Base-by-base conservation (phyloP, 2,329 filamentous ascomycete species). In the Zymoseptoria passerinii region DNA sequence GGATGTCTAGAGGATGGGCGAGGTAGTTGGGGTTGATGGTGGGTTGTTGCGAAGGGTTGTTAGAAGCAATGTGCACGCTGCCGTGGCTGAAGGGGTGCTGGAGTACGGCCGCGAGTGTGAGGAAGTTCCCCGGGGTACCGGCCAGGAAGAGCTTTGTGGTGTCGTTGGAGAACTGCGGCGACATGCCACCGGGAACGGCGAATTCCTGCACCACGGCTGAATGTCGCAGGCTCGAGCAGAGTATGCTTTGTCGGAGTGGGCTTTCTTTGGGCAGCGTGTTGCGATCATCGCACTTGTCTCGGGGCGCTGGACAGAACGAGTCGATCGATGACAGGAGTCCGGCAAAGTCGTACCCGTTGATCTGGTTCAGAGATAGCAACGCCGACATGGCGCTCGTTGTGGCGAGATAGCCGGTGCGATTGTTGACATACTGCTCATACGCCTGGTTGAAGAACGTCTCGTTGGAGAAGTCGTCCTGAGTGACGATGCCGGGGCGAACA, bases 21-120 rank as follows among this genome's bases (percentile, higher is more conserved):
- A 66, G 58, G 51, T 68, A 67, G n/a, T 61, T 58, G 7, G 66
- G 66, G 50, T 68, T 58, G 50, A 71, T 65, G 20, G 53, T 10
- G 0, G 67, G 66, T 57, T 64, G 58, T 5, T 58, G 49, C 23
- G 61, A 50, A 28, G 65, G 53, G 55, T 66, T 50, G 48, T 63
- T 18, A 13, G 64, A 63, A 10, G 56, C 23, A 56, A 69, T 63
- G 60, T 57, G 77, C 65, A 80, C 75, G 44, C 72, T 70, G 9
- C 76, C 76, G 60, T 50, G 74, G 60, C 78, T 80, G 29, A 80
- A 63, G 0, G 79, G 78, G 0, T 78, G 76, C 6, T 80, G 68
- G 13, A 81, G 72, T 56, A 79, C 77, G 7, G 80, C 78, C 53
- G 86, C 80, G 2, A 86, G 78, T 0, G 81, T 85, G 56, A 83